Evolutionary conservation across 2,329 filamentous ascomycete genomes (phyloP).

Genomic region (Calonectria pauciramosa): DNA sequence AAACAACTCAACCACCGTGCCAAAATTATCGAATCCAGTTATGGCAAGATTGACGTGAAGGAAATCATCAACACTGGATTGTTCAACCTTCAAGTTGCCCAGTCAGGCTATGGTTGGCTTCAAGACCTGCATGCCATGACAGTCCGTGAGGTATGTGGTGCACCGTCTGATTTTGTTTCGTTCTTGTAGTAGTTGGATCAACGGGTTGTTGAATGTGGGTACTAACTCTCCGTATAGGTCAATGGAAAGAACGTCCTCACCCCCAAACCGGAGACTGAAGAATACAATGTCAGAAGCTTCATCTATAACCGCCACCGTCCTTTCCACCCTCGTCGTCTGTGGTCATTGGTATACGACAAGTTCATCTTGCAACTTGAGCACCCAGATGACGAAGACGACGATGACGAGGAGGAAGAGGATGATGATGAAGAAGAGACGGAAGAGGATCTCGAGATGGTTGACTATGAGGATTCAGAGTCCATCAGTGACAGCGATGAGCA

Average conservation of each 20-base stretch:
- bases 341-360: slow-evolving; percentile 60
- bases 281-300: slow-evolving; percentile 80
- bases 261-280: slow-evolving; percentile 79
- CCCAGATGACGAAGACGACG: slow-evolving; percentile 52
- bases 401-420: slow-evolving; percentile 51
- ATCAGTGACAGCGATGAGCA: background rate
- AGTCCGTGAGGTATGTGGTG: slow-evolving; percentile 63
- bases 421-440: slow-evolving; percentile 49
- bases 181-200: too few relatives aligned
- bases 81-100: slow-evolving; percentile 75
- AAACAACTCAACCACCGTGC: slow-evolving; percentile 76
- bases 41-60: slow-evolving; percentile 70
- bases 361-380: slow-evolving; percentile 65
- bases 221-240: slow-evolving; percentile 45
- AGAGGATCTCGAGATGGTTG: slow-evolving; percentile 42
- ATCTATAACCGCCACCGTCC: slow-evolving; percentile 74
- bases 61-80: slow-evolving; percentile 75
- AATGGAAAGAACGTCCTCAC: slow-evolving; percentile 67
- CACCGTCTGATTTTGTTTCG: background rate
- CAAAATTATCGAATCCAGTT: slow-evolving; percentile 72
- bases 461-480: slow-evolving; percentile 30
- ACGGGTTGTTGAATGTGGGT: background rate
- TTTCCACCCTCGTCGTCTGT: slow-evolving; percentile 63
- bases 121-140: slow-evolving; percentile 79
- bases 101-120: slow-evolving; percentile 77